Evolutionary conservation across 2,329 filamentous ascomycete genomes (phyloP), one percentile per base, ranked within the genome.

Genomic region (Pseudogymnoascus sp.): DNA sequence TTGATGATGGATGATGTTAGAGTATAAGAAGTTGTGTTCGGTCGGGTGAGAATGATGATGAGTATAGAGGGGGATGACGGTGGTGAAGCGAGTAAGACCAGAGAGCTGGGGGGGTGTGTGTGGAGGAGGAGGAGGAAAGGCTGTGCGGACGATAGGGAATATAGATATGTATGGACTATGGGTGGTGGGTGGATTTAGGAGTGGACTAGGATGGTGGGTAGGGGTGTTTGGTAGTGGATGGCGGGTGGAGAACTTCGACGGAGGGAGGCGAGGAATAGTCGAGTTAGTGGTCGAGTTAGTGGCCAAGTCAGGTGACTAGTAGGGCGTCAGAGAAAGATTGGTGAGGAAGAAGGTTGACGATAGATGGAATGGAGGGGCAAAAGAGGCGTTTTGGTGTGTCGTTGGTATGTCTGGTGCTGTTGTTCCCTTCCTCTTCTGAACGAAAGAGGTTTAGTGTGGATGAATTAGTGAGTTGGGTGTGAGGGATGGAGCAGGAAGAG

Each of bases 1-100:
- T 68, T 62, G 67, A 66, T 61, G 65, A 63, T 63, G 65, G 64
- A 64, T 65, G 19, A 23, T 23, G 40, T 13, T 38, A 10, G 26
- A 26, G 21, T 47, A 47, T 47, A 47, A 44, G 40, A 31, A 61
- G 28, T 19, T 10, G 44, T 19, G n/a, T n/a, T n/a, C 19, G 60
- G 38, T 62, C 36, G 35, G 38, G 9, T 47, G 63, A 64, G 35
- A 53, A 57, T 26, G n/a, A 35, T 36, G 31, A 23, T 61, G 17
- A 19, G 28, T 33, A 36, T 44, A 53, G 38, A 35, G 11, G 4
- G 23, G 15, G 60, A 35, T 50, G 31, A 59, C 21, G 28, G 19
- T 21, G 23, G 3, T 38, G 36, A 31, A 42, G 40, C 61, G 33
- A 61, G 40, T 36, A 17, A 23, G 61, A 61, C 42, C 19, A 35